Evolutionary conservation across 768 basidiomycete genomes (phyloP).

Genomic region (Cantharellus anzutake): DNA sequence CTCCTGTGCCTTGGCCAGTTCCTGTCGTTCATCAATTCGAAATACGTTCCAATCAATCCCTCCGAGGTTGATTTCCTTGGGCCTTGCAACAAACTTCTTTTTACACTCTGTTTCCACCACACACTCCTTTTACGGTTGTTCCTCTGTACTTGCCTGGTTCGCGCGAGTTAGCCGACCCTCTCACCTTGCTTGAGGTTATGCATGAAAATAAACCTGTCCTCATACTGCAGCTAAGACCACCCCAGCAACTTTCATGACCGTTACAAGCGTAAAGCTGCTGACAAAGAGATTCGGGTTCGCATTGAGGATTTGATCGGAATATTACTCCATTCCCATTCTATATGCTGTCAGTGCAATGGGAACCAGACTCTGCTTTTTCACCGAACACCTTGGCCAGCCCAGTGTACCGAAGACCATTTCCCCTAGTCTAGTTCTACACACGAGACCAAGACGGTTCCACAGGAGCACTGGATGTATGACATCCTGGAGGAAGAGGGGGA

Average conservation of each 20-base stretch:
- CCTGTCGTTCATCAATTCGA: conserved; percentile 3
- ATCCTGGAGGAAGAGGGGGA: too few species aligned
- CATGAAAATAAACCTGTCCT: conserved; percentile 17
- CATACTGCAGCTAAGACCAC: conserved; percentile 15
- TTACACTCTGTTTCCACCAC: conserved; percentile 20
- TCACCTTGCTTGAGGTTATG: conserved; percentile 12
- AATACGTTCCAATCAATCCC: background rate
- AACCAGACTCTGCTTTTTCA: background rate
- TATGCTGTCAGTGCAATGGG: background rate
- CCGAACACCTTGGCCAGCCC: background rate
- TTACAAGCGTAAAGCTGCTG: background rate
- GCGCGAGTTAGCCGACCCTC: background rate
- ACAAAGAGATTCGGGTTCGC: background rate
- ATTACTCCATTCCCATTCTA: background rate
- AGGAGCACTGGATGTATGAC: too few species aligned
- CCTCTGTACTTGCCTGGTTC: conserved; percentile 17
- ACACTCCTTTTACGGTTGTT: background rate
- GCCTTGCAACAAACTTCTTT: conserved; percentile 21
- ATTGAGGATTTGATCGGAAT: too few species aligned
- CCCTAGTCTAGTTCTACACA: background rate
- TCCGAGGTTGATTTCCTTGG: conserved; percentile 9
- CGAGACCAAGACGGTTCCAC: too few species aligned
- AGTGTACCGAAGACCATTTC: background rate
- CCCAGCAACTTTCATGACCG: background rate
- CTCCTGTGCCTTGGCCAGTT: background rate